Evolutionary conservation across 257 asterid species (phyloP).

Genomic region (Nicotiana tomentosiformis): DNA sequence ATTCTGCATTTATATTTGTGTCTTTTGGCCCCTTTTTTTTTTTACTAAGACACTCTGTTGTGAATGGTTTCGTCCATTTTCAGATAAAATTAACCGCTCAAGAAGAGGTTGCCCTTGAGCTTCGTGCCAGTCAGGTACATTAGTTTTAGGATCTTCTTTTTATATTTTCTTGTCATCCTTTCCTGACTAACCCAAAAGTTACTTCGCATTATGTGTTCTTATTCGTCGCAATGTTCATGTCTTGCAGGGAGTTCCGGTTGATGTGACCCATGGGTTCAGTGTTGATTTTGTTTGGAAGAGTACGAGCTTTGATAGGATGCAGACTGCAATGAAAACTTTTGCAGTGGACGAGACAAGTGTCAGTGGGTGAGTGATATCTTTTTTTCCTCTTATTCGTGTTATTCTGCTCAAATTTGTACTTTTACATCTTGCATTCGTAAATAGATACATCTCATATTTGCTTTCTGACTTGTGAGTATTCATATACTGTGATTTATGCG

Average conservation of each 20-base stretch:
- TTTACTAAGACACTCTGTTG: neutral
- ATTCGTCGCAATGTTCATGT: conserved; percentile 16
- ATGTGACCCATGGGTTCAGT: conserved; percentile 83
- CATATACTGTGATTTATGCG: neutral
- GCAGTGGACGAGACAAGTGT: conserved; percentile 99
- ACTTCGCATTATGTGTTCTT: neutral
- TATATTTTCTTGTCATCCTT: neutral
- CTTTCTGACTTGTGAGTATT: neutral
- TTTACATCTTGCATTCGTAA: neutral
- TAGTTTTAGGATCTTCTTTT: neutral
- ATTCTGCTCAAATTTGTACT: neutral
- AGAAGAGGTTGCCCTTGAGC: conserved; percentile 99
- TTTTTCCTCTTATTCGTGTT: neutral
- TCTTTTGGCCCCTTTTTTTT: neutral
- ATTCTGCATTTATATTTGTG: neutral
- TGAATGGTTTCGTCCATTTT: conserved; percentile 8
- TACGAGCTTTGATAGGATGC: conserved; percentile 99
- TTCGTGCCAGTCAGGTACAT: conserved; percentile 86
- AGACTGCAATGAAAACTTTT: conserved; percentile 98
- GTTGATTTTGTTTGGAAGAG: conserved; percentile 99
- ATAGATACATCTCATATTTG: neutral
- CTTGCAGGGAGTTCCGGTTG: conserved; percentile 88
- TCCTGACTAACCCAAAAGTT: neutral
- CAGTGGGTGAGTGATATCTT: conserved; percentile 69
- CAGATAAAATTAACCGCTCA: conserved; percentile 94